phyloP scores from a whole-genome alignment of 805 yeast genomes.

The Suhomyces canberraensis region DNA sequence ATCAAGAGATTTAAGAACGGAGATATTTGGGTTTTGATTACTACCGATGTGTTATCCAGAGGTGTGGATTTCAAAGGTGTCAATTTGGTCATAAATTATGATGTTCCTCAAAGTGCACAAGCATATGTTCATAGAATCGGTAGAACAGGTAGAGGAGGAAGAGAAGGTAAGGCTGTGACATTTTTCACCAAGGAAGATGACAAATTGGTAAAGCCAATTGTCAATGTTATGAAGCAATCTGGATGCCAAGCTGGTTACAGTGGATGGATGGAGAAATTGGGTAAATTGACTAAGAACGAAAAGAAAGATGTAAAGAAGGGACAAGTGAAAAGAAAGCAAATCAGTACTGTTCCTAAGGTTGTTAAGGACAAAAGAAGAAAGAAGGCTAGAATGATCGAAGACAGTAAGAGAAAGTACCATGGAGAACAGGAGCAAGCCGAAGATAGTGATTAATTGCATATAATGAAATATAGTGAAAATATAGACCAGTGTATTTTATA shows the following conservation, averaged over 20 bases:
- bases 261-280: constrained; percentile 76
- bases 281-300: constrained; percentile 61
- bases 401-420: constrained; percentile 56
- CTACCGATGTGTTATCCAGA: constrained; percentile 94
- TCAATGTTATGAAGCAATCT: constrained; percentile 94
- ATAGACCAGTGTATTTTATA: too few relatives aligned
- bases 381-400: constrained; percentile 68
- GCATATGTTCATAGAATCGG: constrained; percentile 97
- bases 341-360: constrained; percentile 79
- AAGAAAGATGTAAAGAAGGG: constrained; percentile 58
- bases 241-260: constrained; percentile 64
- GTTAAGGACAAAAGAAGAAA: constrained; percentile 62
- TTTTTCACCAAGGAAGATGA: constrained; percentile 90
- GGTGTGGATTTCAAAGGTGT: constrained; percentile 98
- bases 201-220: constrained; percentile 70
- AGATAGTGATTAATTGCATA: too few relatives aligned
- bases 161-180: constrained; percentile 82
- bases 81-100: constrained; percentile 91
- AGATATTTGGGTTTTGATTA: constrained; percentile 91
- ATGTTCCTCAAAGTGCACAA: constrained; percentile 91
- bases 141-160: constrained; percentile 96
- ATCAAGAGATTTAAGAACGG: constrained; percentile 85
- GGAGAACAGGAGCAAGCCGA: background rate
- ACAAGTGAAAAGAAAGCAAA: constrained; percentile 63
- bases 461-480: too few relatives aligned